Evolutionary conservation across 176 grass and related monocot species (phyloP), one percentile per base, ranked within the genome.

Genomic region (Avena sativa): DNA sequence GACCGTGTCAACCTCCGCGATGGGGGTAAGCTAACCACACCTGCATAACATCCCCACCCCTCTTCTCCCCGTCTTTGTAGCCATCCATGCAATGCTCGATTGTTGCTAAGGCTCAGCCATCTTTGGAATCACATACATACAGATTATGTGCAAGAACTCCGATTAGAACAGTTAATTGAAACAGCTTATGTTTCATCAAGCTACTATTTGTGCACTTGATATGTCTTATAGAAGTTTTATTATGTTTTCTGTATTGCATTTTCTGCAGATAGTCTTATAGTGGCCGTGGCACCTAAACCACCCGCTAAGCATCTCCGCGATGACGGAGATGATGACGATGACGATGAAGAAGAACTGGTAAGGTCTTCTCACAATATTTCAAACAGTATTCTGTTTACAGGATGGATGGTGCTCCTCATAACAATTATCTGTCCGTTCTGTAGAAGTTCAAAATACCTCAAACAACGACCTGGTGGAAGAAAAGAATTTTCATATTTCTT

Each of bases 401-500:
- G 44, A 66, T 74, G 82, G 86, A 80, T 87, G 81, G 81, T 90
- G 23, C 16, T 84, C 23, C 20, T 32, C 2, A 0, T 84, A 32
- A 60, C 38, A 30, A 69, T 50, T 12, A 17, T n/a, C 10, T 80
- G 26, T 70, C 17, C 11, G 14, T 75, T 59, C 10, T 88, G 16
- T 63, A 91, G 89, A 85, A 88, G 43, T 91, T 91, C 77, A 69
- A 88, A 71, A 88, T 91, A 40, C 89, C 86, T 8, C 89, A 88
- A 71, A 91, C 90, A 66, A 92, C 93, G 23, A 89, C 85, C 21
- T 84, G 84, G 60, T 92, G 92, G 92, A 96, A 96, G 86, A 92
- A 78, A 77, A 89, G 62, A 56, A 60, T 94, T 84, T 98, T 98
- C 81, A 81, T 84, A 80, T 96, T 96, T 92, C 92, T 98, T 88